Base-by-base conservation (phyloP, 257 asterid species). In the Perilla frutescens region DNA sequence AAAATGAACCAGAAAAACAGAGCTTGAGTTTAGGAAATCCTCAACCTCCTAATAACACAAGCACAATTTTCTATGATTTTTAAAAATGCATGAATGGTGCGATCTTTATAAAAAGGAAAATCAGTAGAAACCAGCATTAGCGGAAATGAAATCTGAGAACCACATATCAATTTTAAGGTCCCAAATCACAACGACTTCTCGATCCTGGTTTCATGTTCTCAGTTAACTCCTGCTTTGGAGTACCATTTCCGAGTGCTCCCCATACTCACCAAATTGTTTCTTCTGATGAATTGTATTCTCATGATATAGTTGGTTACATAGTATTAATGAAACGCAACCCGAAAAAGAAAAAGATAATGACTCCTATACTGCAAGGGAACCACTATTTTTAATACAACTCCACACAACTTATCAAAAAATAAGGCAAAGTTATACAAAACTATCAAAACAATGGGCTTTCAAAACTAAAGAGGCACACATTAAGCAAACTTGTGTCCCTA, bases 401-500 rank as follows among this genome's bases (percentile, higher is more conserved):
- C 26, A 20, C 48, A 43, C 48, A 43, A 43, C 10, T 43, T 45
- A 31, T 20, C 0, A 20, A 60, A n/a, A 66, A 14, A n/a, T 3
- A 15, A 41, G 29, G 49, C n/a, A 4, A n/a, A 15, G 3, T 8
- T 15, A n/a, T 36, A 41, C 53, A 6, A 8, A 62, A 15, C 68
- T 15, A 3, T 43, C 61, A 31, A 43, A 68, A 7, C 58, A 39
- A 50, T 39, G 44, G 43, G 65, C 55, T 57, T 58, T 41, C n/a
- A 34, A 50, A 66, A 47, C 48, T 51, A 59, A 32, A 41, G 61
- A 51, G 74, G 56, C 62, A 41, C 58, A 62, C 67, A 54, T 26
- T 13, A 55, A 43, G 62, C 31, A 62, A 71, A 53, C 51, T 34
- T 50, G 44, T 55, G 10, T 7, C 47, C 62, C 13, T 48, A 77